These are phyloP conservation scores for Huntiella bhutanensis DNA, from an alignment of 2,329 filamentous ascomycete genomes.

Conservation along the genomic window DNA sequence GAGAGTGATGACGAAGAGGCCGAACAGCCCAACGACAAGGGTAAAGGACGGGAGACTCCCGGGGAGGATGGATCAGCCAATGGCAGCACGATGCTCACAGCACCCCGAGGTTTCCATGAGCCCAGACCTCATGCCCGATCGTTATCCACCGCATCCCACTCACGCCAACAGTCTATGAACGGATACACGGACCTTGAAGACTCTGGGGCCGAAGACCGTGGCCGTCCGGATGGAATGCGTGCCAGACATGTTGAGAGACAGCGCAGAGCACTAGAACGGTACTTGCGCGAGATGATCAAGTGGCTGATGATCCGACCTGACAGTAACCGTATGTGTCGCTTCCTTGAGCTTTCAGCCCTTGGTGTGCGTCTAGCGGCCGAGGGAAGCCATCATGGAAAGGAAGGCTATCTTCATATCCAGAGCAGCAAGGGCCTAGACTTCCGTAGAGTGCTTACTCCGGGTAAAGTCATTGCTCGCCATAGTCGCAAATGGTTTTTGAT, in stretches of 20 bases:
- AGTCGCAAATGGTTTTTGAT: slow-evolving; percentile 95
- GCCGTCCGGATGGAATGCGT: slow-evolving; percentile 19
- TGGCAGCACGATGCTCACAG: slow-evolving; percentile 17
- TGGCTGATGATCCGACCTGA: slow-evolving; percentile 95
- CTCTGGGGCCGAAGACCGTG: slow-evolving; percentile 21
- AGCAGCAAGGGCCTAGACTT: slow-evolving; percentile 80
- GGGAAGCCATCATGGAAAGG: slow-evolving; percentile 93
- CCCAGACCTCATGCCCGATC: slow-evolving; percentile 1
- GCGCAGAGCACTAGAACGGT: slow-evolving; percentile 68
- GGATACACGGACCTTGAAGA: slow-evolving; percentile 26
- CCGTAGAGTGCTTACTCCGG: slow-evolving; percentile 58
- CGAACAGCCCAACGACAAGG: not conserved
- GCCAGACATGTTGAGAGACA: slow-evolving; percentile 62
- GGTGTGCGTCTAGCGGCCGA: slow-evolving; percentile 88
- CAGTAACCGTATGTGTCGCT: slow-evolving; percentile 88
- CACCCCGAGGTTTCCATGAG: slow-evolving; percentile 16
- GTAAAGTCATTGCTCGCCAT: slow-evolving; percentile 63
- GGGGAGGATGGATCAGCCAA: not conserved
- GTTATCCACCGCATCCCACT: slow-evolving; percentile 2
- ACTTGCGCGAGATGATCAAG: slow-evolving; percentile 81
- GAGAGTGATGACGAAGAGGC: slow-evolving; percentile 46
- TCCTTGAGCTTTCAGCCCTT: slow-evolving; percentile 82
- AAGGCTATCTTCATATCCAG: slow-evolving; percentile 82
- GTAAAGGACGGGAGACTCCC: not conserved
- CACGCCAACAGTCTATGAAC: slow-evolving; percentile 6